A percentile compares a stretch with the other conserved stretches of the same genome.
These are phyloP conservation scores for Boletus tomentosulus DNA, from an alignment of 768 basidiomycete species.

Conservation along the genomic window DNA sequence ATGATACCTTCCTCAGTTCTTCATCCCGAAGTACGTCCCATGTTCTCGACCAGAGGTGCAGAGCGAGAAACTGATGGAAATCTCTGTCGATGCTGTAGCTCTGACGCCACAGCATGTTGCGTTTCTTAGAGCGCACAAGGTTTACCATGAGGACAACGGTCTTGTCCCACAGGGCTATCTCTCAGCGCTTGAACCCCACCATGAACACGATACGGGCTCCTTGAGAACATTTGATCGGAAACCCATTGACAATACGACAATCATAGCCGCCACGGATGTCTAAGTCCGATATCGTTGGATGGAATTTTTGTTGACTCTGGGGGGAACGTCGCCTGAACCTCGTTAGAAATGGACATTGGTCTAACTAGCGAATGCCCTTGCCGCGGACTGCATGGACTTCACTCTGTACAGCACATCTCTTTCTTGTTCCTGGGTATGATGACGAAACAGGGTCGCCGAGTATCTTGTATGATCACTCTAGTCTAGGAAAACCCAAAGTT, in stretches of 20 bases:
- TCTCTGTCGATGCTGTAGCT: conserved; percentile 9
- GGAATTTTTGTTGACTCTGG: background rate
- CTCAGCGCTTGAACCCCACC: conserved; percentile 8
- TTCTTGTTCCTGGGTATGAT: conserved; percentile 12
- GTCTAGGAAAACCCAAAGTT: too few relatives aligned
- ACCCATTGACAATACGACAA: background rate
- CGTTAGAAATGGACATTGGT: conserved; percentile 5
- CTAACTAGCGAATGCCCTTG: background rate
- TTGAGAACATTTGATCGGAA: conserved; percentile 14
- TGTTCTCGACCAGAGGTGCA: background rate
- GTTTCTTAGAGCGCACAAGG: conserved; percentile 19
- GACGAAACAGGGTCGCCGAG: too few relatives aligned
- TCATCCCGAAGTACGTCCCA: conserved; percentile 49
- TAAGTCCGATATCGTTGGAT: conserved; percentile 4
- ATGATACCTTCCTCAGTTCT: conserved; percentile 56
- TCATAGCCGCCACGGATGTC: conserved; percentile 2
- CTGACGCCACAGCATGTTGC: conserved; percentile 21
- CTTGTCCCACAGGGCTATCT: conserved; percentile 22
- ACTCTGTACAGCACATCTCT: conserved; percentile 6
- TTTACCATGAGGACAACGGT: conserved; percentile 24
- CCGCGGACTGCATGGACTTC: background rate
- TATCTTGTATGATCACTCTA: too few relatives aligned
- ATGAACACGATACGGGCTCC: conserved; percentile 3
- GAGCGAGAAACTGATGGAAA: conserved; percentile 8
- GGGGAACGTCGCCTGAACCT: conserved; percentile 1